Evolutionary conservation across 2,329 filamentous ascomycete genomes (phyloP).

Genomic region (Camillea tinctor): DNA sequence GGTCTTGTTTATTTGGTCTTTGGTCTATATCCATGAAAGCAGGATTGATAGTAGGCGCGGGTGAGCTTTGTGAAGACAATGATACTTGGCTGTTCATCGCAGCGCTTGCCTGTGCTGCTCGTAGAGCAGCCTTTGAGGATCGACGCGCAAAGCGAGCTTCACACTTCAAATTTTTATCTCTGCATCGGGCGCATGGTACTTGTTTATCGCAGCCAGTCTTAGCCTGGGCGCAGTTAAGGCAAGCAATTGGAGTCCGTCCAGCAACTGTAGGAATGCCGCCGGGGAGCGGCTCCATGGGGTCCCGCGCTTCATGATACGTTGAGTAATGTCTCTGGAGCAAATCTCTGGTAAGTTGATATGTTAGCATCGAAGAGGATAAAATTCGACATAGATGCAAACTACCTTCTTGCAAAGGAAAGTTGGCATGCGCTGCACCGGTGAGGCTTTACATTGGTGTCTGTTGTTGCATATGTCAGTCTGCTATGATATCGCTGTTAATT

Average conservation of each 20-base stretch:
- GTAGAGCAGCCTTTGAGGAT: conserved; percentile 46
- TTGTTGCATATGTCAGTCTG: conserved; percentile 12
- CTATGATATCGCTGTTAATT: not conserved
- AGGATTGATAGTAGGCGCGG: conserved; percentile 30
- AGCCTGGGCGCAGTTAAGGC: conserved; percentile 48
- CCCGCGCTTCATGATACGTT: conserved; percentile 50
- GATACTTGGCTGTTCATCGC: conserved; percentile 28
- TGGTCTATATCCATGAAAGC: conserved; percentile 39
- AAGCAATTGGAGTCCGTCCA: conserved; percentile 45
- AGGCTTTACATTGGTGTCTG: conserved; percentile 57
- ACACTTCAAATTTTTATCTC: conserved; percentile 48
- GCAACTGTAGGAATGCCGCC: conserved; percentile 43
- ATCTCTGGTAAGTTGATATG: conserved; percentile 36
- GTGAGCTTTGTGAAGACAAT: conserved; percentile 18
- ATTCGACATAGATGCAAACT: conserved; percentile 12
- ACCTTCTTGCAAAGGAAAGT: conserved; percentile 51
- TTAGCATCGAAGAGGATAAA: conserved; percentile 1
- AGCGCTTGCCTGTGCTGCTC: conserved; percentile 41
- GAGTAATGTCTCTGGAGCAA: conserved; percentile 50
- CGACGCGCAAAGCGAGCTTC: conserved; percentile 50
- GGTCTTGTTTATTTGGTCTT: conserved; percentile 24
- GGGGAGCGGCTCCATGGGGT: conserved; percentile 44
- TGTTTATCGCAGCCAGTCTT: conserved; percentile 53
- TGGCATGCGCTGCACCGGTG: conserved; percentile 49
- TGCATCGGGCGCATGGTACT: conserved; percentile 48